Evolutionary conservation across 495 filamentous ascomycete species (phyloP).

Genomic region (Zalerion maritima): DNA sequence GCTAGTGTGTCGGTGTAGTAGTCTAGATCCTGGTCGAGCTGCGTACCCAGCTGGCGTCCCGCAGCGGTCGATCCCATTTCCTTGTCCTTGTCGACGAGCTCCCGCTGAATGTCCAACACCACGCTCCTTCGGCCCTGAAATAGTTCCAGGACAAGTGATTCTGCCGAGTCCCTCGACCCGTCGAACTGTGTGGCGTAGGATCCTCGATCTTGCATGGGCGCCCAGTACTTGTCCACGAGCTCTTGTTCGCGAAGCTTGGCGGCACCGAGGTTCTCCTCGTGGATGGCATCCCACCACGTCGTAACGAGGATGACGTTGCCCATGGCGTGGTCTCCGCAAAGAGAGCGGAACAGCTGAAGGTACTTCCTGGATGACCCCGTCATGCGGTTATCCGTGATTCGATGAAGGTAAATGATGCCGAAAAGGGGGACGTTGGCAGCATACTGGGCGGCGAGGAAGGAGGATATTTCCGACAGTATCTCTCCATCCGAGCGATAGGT

Average conservation of each 20-base stretch:
- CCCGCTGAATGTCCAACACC: conserved; percentile 21
- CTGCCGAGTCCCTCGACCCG: conserved; percentile 12
- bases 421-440: conserved; percentile 11
- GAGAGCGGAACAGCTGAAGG: conserved; percentile 19
- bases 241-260: conserved; percentile 13
- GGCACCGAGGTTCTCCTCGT: conserved; percentile 2
- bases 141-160: conserved; percentile 12
- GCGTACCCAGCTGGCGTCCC: too few species aligned
- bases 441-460: conserved; percentile 15
- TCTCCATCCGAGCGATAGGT: conserved; percentile 21
- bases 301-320: conserved; percentile 22
- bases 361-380: conserved; percentile 12
- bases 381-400: conserved; percentile 23
- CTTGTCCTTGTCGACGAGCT: conserved; percentile 18
- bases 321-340: conserved; percentile 18
- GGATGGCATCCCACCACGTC: conserved; percentile 22
- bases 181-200: conserved; percentile 13
- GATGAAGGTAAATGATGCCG: conserved; percentile 27
- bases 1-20: too few species aligned
- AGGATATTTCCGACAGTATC: conserved; percentile 24
- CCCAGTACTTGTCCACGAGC: conserved; percentile 19
- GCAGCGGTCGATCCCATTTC: conserved; percentile 19
- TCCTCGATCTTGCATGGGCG: conserved; percentile 12
- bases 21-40: too few species aligned
- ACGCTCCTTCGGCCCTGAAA: too few species aligned